Evolutionary conservation across 2,329 filamentous ascomycete species (phyloP).

Genomic region (Domatiomyces catenatus): DNA sequence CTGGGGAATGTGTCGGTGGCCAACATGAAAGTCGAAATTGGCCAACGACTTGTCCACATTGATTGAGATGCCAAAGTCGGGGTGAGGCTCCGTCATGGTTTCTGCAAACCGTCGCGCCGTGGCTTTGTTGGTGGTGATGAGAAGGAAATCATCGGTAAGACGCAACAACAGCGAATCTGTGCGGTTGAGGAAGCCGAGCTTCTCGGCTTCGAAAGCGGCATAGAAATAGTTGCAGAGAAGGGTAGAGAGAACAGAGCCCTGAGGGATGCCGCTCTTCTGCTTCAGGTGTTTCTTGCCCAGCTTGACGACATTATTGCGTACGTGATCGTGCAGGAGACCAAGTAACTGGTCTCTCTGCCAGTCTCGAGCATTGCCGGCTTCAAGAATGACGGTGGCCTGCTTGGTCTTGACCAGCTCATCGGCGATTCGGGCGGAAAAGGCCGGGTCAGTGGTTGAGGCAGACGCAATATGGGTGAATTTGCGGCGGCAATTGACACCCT

Average conservation of each 20-base stretch:
- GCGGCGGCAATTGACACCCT: background rate
- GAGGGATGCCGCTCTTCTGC: conserved; percentile 78
- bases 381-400: conserved; percentile 57
- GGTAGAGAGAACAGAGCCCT: conserved; percentile 78
- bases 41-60: conserved; percentile 64
- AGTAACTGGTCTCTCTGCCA: conserved; percentile 48
- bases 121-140: conserved; percentile 56
- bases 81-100: conserved; percentile 64
- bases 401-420: conserved; percentile 28
- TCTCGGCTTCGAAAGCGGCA: conserved; percentile 59
- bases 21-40: conserved; percentile 58
- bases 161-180: conserved; percentile 52
- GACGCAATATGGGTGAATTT: conserved; percentile 15
- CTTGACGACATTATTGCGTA: conserved; percentile 72
- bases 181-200: conserved; percentile 50
- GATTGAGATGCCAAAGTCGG: conserved; percentile 65
- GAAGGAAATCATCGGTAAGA: conserved; percentile 81
- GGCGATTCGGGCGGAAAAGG: conserved; percentile 6
- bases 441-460: conserved; percentile 3
- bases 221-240: conserved; percentile 94
- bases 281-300: conserved; percentile 79
- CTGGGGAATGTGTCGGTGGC: conserved; percentile 37
- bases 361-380: conserved; percentile 44
- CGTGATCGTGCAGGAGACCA: conserved; percentile 58
- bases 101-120: conserved; percentile 60